phyloP scores from a whole-genome alignment of 2,329 filamentous ascomycete genomes.

The Fusarium secorum region DNA sequence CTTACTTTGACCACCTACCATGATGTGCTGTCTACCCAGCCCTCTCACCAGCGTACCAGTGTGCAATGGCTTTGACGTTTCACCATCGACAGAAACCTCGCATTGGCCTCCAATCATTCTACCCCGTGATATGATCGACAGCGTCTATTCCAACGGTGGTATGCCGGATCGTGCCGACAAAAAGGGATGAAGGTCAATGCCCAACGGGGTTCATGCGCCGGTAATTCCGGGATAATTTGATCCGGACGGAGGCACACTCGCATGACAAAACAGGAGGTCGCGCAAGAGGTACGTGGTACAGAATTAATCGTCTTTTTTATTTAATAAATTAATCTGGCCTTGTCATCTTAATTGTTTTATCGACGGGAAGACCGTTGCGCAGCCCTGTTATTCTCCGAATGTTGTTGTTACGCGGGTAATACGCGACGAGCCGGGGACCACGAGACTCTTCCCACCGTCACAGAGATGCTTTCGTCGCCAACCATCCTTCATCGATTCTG shows the following conservation, averaged over 20 bases:
- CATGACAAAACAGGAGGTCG: not conserved
- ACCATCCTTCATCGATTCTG: not conserved
- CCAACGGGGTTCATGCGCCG: not conserved
- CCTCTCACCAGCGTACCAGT: not conserved
- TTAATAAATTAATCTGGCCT: no score
- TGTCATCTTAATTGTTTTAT: not conserved
- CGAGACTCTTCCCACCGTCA: not conserved
- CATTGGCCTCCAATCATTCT: not conserved
- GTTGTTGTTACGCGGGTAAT: not conserved
- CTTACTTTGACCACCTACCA: not conserved
- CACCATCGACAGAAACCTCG: not conserved
- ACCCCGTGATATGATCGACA: not conserved
- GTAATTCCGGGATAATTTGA: not conserved
- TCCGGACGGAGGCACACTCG: not conserved
- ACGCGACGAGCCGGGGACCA: not conserved
- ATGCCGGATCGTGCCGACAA: not conserved
- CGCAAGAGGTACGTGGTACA: not conserved
- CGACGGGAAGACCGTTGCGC: accelerated
- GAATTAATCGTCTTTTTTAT: not conserved
- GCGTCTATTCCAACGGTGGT: not conserved
- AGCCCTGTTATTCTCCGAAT: not conserved
- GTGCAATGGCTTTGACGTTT: not conserved
- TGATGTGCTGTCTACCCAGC: not conserved
- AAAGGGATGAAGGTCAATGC: not conserved
- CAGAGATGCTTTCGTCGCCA: accelerated